A percentile compares a stretch with the other conserved stretches of the same genome.
Evolutionary conservation across 305 asterid species (phyloP).

Genomic region (Fraxinus angustifolia): DNA sequence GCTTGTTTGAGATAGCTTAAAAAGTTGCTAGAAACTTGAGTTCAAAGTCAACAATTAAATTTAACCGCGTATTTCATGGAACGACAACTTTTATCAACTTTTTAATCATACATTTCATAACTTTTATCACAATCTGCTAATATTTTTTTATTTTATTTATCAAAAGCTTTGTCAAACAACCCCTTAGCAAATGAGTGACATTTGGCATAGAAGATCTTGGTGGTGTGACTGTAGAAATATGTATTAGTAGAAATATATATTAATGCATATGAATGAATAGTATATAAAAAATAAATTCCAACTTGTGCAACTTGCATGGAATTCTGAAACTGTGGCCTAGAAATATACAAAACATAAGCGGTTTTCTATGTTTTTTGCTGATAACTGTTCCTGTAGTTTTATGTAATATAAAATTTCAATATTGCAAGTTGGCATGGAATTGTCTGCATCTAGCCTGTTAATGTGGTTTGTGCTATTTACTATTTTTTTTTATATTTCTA

Average conservation of each 20-base stretch:
- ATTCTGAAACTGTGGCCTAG: constrained; percentile 26
- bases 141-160: no score
- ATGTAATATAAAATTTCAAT: constrained; percentile 10
- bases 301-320: constrained; percentile 37
- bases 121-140: neutral
- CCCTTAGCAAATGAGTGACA: constrained; percentile 5
- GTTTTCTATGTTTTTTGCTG: constrained; percentile 21
- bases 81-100: neutral
- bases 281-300: constrained; percentile 10
- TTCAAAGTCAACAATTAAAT: neutral
- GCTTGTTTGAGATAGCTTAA: neutral
- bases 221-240: neutral
- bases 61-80: neutral
- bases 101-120: neutral
- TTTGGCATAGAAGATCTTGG: constrained; percentile 12
- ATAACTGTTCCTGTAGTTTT: constrained; percentile 1
- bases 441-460: constrained; percentile 28
- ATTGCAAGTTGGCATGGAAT: constrained; percentile 35
- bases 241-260: neutral
- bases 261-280: constrained; percentile 12
- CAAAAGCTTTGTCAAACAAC: neutral
- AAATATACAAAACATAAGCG: constrained; percentile 13
- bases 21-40: neutral
- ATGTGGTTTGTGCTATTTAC: constrained; percentile 21
- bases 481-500: neutral